Conservation (phyloP, 2,329 filamentous ascomycete species). For the Nemania bipapillata region DNA sequence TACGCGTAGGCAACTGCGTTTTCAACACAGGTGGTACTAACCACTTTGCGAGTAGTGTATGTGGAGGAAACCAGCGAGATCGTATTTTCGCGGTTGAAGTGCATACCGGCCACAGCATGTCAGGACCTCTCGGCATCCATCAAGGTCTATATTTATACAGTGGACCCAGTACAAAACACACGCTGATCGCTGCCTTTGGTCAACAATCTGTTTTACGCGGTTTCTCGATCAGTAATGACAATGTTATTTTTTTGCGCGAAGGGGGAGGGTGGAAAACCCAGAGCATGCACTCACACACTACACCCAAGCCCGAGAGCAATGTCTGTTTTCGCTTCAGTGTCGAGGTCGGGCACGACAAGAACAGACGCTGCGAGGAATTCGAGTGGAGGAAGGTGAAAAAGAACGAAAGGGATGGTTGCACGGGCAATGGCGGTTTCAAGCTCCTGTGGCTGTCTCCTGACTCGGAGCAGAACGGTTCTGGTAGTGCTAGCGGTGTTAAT, state of each 20-base stretch:
- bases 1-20: not conserved
- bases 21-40: not conserved
- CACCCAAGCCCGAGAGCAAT: slow-evolving; percentile 3
- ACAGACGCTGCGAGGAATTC: slow-evolving; percentile 35
- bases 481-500: too few relatives aligned
- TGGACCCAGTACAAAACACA: not conserved
- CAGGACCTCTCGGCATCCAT: not conserved
- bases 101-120: not conserved
- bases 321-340: slow-evolving; percentile 36
- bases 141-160: not conserved
- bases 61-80: slow-evolving; percentile 19
- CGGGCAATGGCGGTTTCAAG: slow-evolving; percentile 27
- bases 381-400: slow-evolving; percentile 39
- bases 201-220: not conserved
- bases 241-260: slow-evolving; percentile 28
- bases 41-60: slow-evolving; percentile 18
- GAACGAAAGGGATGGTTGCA: slow-evolving; percentile 25
- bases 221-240: not conserved
- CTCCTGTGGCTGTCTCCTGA: slow-evolving; percentile 13
- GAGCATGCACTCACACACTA: slow-evolving; percentile 33
- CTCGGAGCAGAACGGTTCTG: not conserved
- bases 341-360: slow-evolving; percentile 25
- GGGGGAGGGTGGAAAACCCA: slow-evolving; percentile 13
- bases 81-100: not conserved
- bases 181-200: not conserved